Evolutionary conservation across 306 rosid species (phyloP).

Genomic region (Prosopis cineraria): DNA sequence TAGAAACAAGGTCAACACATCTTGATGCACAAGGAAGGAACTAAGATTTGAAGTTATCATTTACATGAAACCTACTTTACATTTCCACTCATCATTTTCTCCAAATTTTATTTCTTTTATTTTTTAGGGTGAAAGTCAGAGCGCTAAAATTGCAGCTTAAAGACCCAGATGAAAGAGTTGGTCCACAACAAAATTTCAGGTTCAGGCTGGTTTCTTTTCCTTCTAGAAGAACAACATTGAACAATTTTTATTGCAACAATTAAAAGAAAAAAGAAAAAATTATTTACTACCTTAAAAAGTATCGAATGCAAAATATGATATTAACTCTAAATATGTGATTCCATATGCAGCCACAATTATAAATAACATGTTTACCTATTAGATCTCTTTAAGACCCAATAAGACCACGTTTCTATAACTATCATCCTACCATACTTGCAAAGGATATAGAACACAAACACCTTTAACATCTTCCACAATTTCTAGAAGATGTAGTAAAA

Average conservation of each 20-base stretch:
- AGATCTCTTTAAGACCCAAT: background rate
- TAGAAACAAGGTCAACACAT: constrained; percentile 25
- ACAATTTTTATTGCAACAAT: background rate
- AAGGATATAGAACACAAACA: background rate
- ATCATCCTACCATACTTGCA: background rate
- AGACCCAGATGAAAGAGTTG: constrained; percentile 20
- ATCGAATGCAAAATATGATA: background rate
- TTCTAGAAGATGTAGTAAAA: background rate
- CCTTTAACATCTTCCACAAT: background rate
- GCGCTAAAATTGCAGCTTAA: constrained; percentile 17
- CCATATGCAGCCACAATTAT: constrained; percentile 1
- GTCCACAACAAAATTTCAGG: background rate
- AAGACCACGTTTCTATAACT: background rate
- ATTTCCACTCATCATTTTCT: background rate
- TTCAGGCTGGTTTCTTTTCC: background rate
- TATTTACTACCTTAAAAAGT: background rate
- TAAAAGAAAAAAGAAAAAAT: background rate
- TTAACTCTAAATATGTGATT: constrained; percentile 6
- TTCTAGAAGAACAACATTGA: background rate
- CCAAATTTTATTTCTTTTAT: background rate
- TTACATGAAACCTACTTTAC: constrained; percentile 19
- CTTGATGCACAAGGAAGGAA: constrained; percentile 22
- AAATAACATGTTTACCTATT: background rate
- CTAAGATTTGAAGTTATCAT: constrained; percentile 10
- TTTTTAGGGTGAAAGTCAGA: constrained; percentile 19